These are phyloP conservation scores for Primulina tabacum DNA, from an alignment of 257 asterid species.

Conservation along the genomic window DNA sequence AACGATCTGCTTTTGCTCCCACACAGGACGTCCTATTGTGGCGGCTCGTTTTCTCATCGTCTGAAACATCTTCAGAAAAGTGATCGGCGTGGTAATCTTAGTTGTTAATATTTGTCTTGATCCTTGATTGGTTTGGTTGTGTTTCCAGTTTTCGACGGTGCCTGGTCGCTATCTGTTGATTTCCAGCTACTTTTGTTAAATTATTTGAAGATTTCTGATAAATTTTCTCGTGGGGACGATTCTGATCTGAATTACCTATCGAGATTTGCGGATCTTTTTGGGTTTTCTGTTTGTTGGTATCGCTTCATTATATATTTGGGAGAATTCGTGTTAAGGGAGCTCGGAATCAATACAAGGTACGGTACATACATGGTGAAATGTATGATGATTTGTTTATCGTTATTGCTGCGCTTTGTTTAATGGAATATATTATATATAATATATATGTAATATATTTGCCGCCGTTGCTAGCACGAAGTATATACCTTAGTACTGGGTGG, in stretches of 20 bases:
- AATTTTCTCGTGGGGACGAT: slow-evolving; percentile 19
- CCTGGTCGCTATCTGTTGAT: slow-evolving; percentile 23
- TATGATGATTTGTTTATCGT: not conserved
- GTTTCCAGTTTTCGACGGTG: slow-evolving; percentile 23
- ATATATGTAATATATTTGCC: too few species aligned
- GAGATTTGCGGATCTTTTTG: slow-evolving; percentile 16
- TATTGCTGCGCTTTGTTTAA: not conserved
- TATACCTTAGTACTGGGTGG: not conserved
- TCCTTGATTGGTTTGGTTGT: slow-evolving; percentile 14
- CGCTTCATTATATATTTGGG: slow-evolving; percentile 7
- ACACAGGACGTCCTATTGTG: slow-evolving; percentile 41
- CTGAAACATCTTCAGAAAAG: slow-evolving; percentile 62
- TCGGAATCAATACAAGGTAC: slow-evolving; percentile 21
- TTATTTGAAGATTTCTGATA: slow-evolving; percentile 20
- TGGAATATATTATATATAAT: not conserved
- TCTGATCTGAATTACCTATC: slow-evolving; percentile 22
- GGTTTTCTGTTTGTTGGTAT: slow-evolving; percentile 24
- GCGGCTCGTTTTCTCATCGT: slow-evolving; percentile 66
- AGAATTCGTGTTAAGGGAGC: slow-evolving; percentile 9
- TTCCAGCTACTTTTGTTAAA: slow-evolving; percentile 26
- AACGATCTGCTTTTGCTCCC: slow-evolving; percentile 32
- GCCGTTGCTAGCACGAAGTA: too few species aligned
- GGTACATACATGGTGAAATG: slow-evolving; percentile 18
- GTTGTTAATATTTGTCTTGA: slow-evolving; percentile 53
- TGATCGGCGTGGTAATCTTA: slow-evolving; percentile 75